A percentile compares a stretch with the other conserved stretches of the same genome.
Evolutionary conservation across 306 rosid species (phyloP).

Genomic region (Prunus mira): DNA sequence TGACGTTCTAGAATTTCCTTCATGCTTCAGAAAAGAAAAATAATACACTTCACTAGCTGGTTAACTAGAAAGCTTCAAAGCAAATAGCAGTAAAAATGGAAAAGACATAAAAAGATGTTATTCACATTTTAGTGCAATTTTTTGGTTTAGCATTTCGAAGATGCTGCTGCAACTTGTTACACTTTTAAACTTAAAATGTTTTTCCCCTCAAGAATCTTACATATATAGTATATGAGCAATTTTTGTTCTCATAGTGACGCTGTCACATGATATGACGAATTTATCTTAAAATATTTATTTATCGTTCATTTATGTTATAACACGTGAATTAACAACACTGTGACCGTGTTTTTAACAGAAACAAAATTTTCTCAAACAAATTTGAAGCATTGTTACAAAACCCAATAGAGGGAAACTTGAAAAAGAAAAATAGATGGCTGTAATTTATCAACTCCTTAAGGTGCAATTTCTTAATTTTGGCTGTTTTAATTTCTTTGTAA

Average conservation of each 20-base stretch:
- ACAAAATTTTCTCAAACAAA: background rate
- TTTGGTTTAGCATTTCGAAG: background rate
- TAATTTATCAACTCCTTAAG: no score
- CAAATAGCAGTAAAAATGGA: background rate
- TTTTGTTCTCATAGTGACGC: no score
- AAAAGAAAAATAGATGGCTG: background rate
- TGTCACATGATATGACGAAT: no score
- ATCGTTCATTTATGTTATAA: no score
- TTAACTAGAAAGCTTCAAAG: background rate
- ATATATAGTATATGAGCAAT: no score
- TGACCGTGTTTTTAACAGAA: no score
- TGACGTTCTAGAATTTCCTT: slow-evolving; percentile 74
- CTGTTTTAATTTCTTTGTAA: no score
- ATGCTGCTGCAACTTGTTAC: background rate
- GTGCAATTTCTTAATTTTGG: no score
- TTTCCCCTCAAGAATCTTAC: background rate
- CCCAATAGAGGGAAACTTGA: background rate
- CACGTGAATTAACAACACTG: no score
- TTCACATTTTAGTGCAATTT: no score
- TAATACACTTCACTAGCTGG: slow-evolving; percentile 14
- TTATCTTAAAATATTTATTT: no score
- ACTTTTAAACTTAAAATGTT: background rate
- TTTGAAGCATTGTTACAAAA: background rate
- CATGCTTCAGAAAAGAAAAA: slow-evolving; percentile 51
- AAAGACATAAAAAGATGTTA: background rate